Conservation (phyloP, 257 asterid species). For the Jacaranda copaia region DNA sequence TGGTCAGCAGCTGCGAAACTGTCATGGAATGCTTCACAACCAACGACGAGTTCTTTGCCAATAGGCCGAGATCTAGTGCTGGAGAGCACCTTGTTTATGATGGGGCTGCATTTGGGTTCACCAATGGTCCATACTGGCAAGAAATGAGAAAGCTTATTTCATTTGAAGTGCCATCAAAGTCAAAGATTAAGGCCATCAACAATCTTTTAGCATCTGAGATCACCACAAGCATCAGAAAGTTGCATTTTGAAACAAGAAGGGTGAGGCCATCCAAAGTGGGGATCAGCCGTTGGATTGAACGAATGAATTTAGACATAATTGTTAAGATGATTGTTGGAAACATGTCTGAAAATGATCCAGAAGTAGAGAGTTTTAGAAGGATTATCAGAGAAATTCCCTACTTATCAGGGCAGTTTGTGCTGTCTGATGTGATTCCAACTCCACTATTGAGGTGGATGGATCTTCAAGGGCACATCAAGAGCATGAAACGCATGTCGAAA, state of each 20-base stretch:
- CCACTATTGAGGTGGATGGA: constrained; percentile 51
- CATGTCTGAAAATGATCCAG: constrained; percentile 29
- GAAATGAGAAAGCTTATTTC: constrained; percentile 48
- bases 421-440: constrained; percentile 46
- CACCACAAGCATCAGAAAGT: background rate
- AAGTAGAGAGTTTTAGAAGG: constrained; percentile 7
- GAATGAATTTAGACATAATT: constrained; percentile 42
- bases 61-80: constrained; percentile 40
- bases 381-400: constrained; percentile 35
- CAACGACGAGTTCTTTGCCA: constrained; percentile 40
- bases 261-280: constrained; percentile 22
- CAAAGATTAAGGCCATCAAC: constrained; percentile 33
- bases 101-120: constrained; percentile 44
- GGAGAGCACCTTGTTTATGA: constrained; percentile 51
- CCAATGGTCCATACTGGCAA: constrained; percentile 51
- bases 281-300: constrained; percentile 42
- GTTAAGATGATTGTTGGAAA: constrained; percentile 49
- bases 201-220: constrained; percentile 7
- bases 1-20: constrained; percentile 47
- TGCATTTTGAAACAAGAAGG: background rate
- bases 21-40: constrained; percentile 53
- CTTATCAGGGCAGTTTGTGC: constrained; percentile 38
- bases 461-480: constrained; percentile 40
- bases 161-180: constrained; percentile 43
- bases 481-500: constrained; percentile 46